Evolutionary conservation across 2,329 filamentous ascomycete species (phyloP).

Genomic region (Albophoma yamanashiensis): DNA sequence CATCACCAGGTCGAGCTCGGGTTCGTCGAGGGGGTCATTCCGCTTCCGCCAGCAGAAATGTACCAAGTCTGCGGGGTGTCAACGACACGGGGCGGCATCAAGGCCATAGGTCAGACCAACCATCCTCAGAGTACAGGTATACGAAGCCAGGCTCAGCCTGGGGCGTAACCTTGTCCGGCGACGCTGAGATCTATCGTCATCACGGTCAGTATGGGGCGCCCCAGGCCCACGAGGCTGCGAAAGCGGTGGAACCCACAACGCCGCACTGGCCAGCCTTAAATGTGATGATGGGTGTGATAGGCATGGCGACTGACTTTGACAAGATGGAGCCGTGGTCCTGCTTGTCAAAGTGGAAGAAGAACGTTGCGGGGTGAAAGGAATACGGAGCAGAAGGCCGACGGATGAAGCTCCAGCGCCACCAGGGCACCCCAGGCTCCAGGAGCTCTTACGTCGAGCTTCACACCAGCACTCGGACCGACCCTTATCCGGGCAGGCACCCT

Average conservation of each 20-base stretch:
- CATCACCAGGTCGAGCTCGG: constrained; percentile 87
- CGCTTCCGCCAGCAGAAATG: constrained; percentile 97
- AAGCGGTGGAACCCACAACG: constrained; percentile 43
- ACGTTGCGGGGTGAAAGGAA: background rate
- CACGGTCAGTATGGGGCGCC: constrained; percentile 14
- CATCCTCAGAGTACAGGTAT: constrained; percentile 89
- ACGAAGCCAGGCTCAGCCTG: constrained; percentile 70
- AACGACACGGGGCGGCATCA: background rate
- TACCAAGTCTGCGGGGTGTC: constrained; percentile 56
- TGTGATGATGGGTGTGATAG: constrained; percentile 75
- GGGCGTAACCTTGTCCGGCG: constrained; percentile 63
- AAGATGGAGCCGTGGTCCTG: background rate
- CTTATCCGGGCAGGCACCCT: constrained; percentile 5
- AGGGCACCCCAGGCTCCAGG: constrained; percentile 19
- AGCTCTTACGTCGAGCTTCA: constrained; percentile 27
- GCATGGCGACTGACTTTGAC: constrained; percentile 44
- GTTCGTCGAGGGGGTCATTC: constrained; percentile 54
- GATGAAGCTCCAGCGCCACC: background rate
- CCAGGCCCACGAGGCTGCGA: constrained; percentile 10
- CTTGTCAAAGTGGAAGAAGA: background rate
- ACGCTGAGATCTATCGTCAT: constrained; percentile 28
- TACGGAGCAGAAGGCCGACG: constrained; percentile 1
- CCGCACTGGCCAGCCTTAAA: constrained; percentile 94
- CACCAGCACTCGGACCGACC: constrained; percentile 9
- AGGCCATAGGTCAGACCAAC: constrained; percentile 24